Evolutionary conservation across 1,284 basidiomycete species (phyloP).

Genomic region (Puccinia horiana): DNA sequence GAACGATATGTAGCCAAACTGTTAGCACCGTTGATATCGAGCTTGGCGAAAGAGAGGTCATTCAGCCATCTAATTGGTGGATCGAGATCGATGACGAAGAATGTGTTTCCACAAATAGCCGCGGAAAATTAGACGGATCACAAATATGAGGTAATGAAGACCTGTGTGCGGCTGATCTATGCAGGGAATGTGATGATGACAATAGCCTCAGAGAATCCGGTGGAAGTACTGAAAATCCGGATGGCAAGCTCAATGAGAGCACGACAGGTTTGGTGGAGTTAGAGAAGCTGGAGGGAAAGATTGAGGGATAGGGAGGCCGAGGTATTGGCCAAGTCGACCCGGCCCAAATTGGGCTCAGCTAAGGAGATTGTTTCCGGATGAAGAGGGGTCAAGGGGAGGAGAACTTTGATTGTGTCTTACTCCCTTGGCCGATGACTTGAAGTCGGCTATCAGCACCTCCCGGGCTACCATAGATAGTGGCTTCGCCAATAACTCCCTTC

Average conservation of each 20-base stretch:
- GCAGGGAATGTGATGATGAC: constrained; percentile 97
- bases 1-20: constrained; percentile 57
- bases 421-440: constrained; percentile 87
- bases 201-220: constrained; percentile 74
- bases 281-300: constrained; percentile 64
- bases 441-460: constrained; percentile 94
- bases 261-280: constrained; percentile 64
- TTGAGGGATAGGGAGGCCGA: constrained; percentile 65
- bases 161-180: constrained; percentile 95
- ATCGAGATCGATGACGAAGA: constrained; percentile 74
- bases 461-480: constrained; percentile 97
- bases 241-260: constrained; percentile 65
- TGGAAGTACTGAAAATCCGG: constrained; percentile 95
- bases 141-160: constrained; percentile 84
- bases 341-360: constrained; percentile 88
- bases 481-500: constrained; percentile 95
- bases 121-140: constrained; percentile 74
- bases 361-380: constrained; percentile 90
- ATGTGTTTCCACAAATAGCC: constrained; percentile 79
- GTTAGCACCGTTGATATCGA: constrained; percentile 63
- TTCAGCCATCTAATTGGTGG: constrained; percentile 83
- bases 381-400: constrained; percentile 92
- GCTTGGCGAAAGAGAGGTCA: constrained; percentile 61
- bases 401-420: constrained; percentile 85
- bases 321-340: constrained; percentile 78